Conservation (phyloP, 345 rosid species). For the Aquilaria malaccensis region DNA sequence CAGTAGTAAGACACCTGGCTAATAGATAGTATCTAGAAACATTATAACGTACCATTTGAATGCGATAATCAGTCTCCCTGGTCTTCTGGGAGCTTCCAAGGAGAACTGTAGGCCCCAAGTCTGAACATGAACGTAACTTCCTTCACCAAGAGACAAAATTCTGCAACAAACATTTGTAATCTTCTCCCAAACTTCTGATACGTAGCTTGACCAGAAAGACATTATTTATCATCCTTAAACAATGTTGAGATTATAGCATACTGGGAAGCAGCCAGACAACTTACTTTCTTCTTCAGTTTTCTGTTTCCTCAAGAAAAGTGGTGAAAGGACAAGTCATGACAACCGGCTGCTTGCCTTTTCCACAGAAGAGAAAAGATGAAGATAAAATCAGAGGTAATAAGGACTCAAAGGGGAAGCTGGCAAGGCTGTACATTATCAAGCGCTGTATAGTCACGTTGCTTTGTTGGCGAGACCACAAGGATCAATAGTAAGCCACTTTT, state of each 20-base stretch:
- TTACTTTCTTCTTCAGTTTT: slow-evolving; percentile 2
- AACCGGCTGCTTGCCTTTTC: slow-evolving; percentile 15
- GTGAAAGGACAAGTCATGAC: slow-evolving; percentile 8
- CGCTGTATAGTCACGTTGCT: slow-evolving; percentile 30
- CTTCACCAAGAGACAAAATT: slow-evolving; percentile 17
- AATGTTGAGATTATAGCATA: slow-evolving; percentile 1
- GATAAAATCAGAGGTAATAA: slow-evolving; percentile 9
- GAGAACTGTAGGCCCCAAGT: slow-evolving; percentile 11
- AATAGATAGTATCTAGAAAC: slow-evolving; percentile 8
- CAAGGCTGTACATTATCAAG: slow-evolving; percentile 29
- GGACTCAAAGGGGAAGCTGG: slow-evolving; percentile 25
- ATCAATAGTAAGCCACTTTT: slow-evolving; percentile 12
- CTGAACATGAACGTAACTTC: slow-evolving; percentile 2
- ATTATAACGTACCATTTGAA: slow-evolving; percentile 5
- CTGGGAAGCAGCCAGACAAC: neutral
- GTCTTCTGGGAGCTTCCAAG: slow-evolving; percentile 14
- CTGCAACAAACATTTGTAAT: slow-evolving; percentile 26
- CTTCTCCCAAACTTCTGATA: slow-evolving; percentile 4
- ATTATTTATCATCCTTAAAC: neutral
- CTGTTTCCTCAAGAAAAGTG: slow-evolving; percentile 5
- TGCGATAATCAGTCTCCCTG: slow-evolving; percentile 5
- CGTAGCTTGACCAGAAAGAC: slow-evolving; percentile 5
- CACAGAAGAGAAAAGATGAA: slow-evolving; percentile 7
- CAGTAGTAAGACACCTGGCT: slow-evolving; percentile 9
- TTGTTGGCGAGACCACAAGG: slow-evolving; percentile 29